Percentiles rank a stretch among this genome's conserved stretches.
Evolutionary conservation across 208 protist species (phyloP).

Genomic region (Trypanosomatidae sp.): DNA sequence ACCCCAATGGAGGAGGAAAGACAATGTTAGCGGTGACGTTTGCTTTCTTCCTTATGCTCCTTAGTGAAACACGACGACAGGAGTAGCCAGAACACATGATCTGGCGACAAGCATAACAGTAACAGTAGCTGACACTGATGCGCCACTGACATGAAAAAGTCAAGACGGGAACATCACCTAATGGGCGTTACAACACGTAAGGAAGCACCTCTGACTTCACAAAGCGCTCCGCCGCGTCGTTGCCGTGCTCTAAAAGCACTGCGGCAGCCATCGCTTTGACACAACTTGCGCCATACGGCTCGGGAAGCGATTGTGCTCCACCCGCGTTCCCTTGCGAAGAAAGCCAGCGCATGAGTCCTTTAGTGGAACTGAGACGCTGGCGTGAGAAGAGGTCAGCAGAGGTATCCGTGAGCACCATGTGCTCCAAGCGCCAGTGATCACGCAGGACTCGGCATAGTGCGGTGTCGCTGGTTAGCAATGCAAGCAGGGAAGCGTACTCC

Average conservation of each 20-base stretch:
- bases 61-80: not conserved
- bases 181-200: conserved; percentile 21
- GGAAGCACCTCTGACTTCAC: conserved; percentile 55
- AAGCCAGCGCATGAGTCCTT: conserved; percentile 61
- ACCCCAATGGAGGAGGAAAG: not conserved
- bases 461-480: conserved; percentile 54
- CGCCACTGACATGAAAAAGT: not conserved
- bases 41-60: not conserved
- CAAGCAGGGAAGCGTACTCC: conserved; percentile 53
- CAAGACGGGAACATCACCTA: not conserved
- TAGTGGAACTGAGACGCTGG: conserved; percentile 45
- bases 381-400: conserved; percentile 60
- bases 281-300: conserved; percentile 66
- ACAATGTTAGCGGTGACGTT: not conserved
- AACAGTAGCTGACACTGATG: not conserved
- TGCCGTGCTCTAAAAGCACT: conserved; percentile 70
- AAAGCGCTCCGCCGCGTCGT: conserved; percentile 53
- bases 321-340: conserved; percentile 28
- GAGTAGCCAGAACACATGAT: not conserved
- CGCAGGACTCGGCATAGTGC: conserved; percentile 66
- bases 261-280: conserved; percentile 74
- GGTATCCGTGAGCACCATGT: conserved; percentile 87
- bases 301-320: conserved; percentile 49
- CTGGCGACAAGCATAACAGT: conserved; percentile 2
- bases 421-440: conserved; percentile 71